Percentiles rank a stretch among this genome's conserved stretches.
Conservation (phyloP, 352 stramenopile genomes). For the Saprolegnia diclina region DNA sequence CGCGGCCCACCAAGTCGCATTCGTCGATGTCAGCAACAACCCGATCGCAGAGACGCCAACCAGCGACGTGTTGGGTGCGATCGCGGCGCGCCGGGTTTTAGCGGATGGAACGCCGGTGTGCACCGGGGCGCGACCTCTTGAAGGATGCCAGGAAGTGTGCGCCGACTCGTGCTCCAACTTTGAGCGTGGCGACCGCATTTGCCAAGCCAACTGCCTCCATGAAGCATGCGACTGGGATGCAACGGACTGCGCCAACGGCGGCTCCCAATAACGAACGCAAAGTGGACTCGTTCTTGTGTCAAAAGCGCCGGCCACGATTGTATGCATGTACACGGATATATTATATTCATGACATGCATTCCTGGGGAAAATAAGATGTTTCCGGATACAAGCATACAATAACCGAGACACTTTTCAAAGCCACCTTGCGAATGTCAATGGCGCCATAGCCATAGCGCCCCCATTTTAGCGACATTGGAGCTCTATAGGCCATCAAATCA, state of each 20-base stretch:
- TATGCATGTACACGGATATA: too few species aligned
- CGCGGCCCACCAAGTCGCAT: not conserved
- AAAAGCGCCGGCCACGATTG: too few species aligned
- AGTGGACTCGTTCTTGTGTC: not conserved
- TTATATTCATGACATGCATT: too few species aligned
- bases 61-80: not conserved
- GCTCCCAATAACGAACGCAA: not conserved
- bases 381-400: too few species aligned
- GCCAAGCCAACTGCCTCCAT: not conserved
- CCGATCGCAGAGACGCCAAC: not conserved
- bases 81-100: not conserved
- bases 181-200: constrained; percentile 2
- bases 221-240: not conserved
- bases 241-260: not conserved
- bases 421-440: too few species aligned
- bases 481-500: too few species aligned
- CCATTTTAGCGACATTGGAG: too few species aligned
- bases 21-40: not conserved
- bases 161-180: constrained; percentile 1
- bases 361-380: too few species aligned
- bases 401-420: too few species aligned
- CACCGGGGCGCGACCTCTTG: not conserved
- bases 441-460: too few species aligned
- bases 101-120: not conserved
- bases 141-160: not conserved